phyloP scores from a whole-genome alignment of 2,329 filamentous ascomycete genomes.

The Xylariaceae sp. region DNA sequence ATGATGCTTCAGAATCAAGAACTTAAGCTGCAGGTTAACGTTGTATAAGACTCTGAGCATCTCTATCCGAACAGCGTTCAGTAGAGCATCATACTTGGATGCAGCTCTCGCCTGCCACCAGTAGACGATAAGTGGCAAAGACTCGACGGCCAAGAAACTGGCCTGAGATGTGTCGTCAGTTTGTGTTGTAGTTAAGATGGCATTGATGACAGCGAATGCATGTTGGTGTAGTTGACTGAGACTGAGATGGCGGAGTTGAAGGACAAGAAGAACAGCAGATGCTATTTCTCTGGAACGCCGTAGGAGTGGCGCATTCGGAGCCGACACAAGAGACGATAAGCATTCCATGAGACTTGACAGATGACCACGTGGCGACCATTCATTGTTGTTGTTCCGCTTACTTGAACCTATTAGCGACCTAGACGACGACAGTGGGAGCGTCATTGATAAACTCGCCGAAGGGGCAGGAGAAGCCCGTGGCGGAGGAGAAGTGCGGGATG shows the following conservation, averaged over 20 bases:
- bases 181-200: slow-evolving; percentile 58
- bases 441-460: slow-evolving; percentile 30
- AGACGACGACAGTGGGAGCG: slow-evolving; percentile 29
- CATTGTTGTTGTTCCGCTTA: slow-evolving; percentile 19
- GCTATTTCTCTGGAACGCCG: slow-evolving; percentile 53
- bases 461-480: slow-evolving; percentile 43
- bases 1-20: slow-evolving; percentile 43
- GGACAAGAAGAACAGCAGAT: slow-evolving; percentile 51
- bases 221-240: slow-evolving; percentile 62
- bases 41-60: slow-evolving; percentile 68
- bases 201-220: slow-evolving; percentile 72
- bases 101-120: slow-evolving; percentile 72
- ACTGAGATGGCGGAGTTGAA: slow-evolving; percentile 54
- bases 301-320: slow-evolving; percentile 62
- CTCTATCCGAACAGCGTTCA: slow-evolving; percentile 65
- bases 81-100: slow-evolving; percentile 52
- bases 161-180: slow-evolving; percentile 64
- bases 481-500: slow-evolving; percentile 44
- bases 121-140: slow-evolving; percentile 66
- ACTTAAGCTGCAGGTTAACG: slow-evolving; percentile 58
- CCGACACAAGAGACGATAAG: slow-evolving; percentile 57
- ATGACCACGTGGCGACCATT: slow-evolving; percentile 33
- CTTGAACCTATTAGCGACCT: slow-evolving; percentile 27
- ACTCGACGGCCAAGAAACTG: slow-evolving; percentile 50
- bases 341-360: slow-evolving; percentile 58